These are phyloP conservation scores for Aspergillus sparsus DNA, from an alignment of 495 filamentous ascomycete species.

Conservation along the genomic window DNA sequence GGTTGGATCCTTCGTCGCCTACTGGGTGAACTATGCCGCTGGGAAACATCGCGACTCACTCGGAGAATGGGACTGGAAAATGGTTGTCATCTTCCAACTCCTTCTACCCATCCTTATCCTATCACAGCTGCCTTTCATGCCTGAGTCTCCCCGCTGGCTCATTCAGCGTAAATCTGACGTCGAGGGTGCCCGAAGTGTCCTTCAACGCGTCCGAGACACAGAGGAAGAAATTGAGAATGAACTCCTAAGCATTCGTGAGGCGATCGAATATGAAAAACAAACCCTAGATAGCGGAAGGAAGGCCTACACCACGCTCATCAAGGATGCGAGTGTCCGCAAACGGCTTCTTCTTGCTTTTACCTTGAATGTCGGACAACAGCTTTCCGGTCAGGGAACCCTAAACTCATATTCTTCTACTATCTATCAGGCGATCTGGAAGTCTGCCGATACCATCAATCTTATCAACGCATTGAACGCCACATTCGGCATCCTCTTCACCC, in stretches of 20 bases:
- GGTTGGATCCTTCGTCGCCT: conserved; percentile 62
- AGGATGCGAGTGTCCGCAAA: conserved; percentile 59
- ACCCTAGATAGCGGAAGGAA: conserved; percentile 47
- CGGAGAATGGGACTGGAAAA: conserved; percentile 61
- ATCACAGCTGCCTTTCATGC: conserved; percentile 52
- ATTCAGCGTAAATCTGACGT: conserved; percentile 48
- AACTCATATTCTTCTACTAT: not conserved
- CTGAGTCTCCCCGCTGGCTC: conserved; percentile 59
- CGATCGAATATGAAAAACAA: conserved; percentile 62
- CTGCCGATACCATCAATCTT: conserved; percentile 52
- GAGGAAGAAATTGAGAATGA: conserved; percentile 61
- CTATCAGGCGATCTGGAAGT: not conserved
- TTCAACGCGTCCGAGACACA: conserved; percentile 53
- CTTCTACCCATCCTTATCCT: conserved; percentile 55
- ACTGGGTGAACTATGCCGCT: conserved; percentile 60
- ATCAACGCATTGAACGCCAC: conserved; percentile 70
- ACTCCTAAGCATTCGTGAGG: conserved; percentile 55
- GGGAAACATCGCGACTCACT: conserved; percentile 47
- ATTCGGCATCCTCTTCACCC: conserved; percentile 62
- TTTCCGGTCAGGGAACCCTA: not conserved
- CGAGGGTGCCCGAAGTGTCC: conserved; percentile 53
- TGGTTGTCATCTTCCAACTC: conserved; percentile 65
- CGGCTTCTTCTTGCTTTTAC: conserved; percentile 54
- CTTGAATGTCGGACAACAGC: conserved; percentile 40
- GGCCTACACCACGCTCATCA: conserved; percentile 55